Evolutionary conservation across 208 protist species (phyloP).

Genomic region (Wallacemonas sp.): DNA sequence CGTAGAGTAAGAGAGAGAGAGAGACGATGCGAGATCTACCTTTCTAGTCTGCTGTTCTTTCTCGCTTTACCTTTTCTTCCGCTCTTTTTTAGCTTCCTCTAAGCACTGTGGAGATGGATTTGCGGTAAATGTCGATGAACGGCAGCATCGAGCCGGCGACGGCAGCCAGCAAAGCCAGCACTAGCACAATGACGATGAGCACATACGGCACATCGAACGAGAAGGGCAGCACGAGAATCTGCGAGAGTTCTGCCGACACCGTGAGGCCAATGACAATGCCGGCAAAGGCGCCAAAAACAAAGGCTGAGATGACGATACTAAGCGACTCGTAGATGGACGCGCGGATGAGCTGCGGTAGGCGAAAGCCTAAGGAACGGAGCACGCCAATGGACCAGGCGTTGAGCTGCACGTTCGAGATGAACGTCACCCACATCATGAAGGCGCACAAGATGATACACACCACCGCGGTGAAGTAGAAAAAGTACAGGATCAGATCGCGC

Average conservation of each 20-base stretch:
- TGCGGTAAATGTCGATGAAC: constrained; percentile 48
- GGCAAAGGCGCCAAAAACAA: constrained; percentile 72
- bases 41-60: too few relatives aligned
- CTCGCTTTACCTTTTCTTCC: too few relatives aligned
- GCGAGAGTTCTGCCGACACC: constrained; percentile 83
- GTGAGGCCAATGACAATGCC: constrained; percentile 80
- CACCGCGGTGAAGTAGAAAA: constrained; percentile 93
- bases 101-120: constrained; percentile 82
- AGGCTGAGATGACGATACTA: constrained; percentile 88
- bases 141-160: constrained; percentile 88
- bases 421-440: constrained; percentile 96
- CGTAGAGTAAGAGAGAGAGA: background rate
- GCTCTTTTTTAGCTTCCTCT: constrained; percentile 14
- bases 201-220: constrained; percentile 87
- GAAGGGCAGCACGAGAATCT: constrained; percentile 91
- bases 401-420: constrained; percentile 94
- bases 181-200: constrained; percentile 75
- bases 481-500: constrained; percentile 77
- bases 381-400: constrained; percentile 95
- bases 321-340: constrained; percentile 94
- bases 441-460: constrained; percentile 92
- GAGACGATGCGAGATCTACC: too few relatives aligned
- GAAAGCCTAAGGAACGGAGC: constrained; percentile 91
- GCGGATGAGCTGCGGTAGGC: constrained; percentile 72
- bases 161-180: constrained; percentile 76